Conservation (phyloP, 164 flowering plant species). For the Warburgia ugandensis region DNA sequence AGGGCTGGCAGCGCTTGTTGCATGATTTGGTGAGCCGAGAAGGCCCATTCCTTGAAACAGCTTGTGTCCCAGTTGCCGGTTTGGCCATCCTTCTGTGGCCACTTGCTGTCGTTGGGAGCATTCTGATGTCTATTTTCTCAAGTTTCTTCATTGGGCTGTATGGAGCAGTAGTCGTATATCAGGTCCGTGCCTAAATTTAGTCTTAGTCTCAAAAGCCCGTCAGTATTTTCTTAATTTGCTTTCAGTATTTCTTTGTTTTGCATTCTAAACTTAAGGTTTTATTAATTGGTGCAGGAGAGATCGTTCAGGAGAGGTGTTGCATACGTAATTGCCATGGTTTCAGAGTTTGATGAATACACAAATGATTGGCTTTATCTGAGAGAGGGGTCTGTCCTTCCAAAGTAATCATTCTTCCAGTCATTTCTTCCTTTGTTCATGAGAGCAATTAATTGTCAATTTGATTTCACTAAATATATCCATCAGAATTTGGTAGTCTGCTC, state of each 20-base stretch:
- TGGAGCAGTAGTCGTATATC: constrained; percentile 77
- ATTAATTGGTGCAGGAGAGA: constrained; percentile 48
- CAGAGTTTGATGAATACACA: constrained; percentile 93
- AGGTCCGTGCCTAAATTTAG: constrained; percentile 43
- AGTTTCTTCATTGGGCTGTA: constrained; percentile 78
- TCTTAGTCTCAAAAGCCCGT: no score
- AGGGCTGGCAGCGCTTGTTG: constrained; percentile 73
- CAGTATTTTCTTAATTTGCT: neutral
- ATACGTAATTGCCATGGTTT: constrained; percentile 84
- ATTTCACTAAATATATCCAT: neutral
- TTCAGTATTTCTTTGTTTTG: no score
- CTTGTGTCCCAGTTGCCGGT: constrained; percentile 92
- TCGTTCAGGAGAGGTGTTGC: constrained; percentile 74
- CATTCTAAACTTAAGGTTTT: no score
- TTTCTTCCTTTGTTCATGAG: constrained; percentile 3
- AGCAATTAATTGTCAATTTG: neutral
- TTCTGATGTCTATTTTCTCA: constrained; percentile 54
- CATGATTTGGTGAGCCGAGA: constrained; percentile 83
- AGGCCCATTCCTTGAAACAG: constrained; percentile 95
- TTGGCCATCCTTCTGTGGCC: constrained; percentile 92
- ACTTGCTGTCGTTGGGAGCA: constrained; percentile 64
- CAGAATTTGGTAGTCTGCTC: neutral
- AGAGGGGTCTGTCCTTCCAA: constrained; percentile 84
- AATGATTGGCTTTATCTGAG: constrained; percentile 92
- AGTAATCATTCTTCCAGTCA: constrained; percentile 37